These are phyloP conservation scores for Cokeromyces recurvatus DNA, from an alignment of 371 early-diverging fungal species.

Conservation along the genomic window DNA sequence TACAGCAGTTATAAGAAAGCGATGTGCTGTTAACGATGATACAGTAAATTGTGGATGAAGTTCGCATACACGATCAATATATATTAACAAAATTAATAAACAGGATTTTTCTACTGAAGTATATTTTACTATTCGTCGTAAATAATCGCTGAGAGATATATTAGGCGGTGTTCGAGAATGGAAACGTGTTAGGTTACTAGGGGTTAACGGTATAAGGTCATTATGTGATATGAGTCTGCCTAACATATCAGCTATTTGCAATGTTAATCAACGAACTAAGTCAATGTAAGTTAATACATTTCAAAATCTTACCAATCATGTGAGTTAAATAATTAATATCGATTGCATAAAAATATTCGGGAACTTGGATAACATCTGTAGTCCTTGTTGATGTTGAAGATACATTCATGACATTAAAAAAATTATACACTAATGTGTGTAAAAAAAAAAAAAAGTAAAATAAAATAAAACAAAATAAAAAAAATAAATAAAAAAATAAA, in stretches of 20 bases:
- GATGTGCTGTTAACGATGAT: constrained; percentile 88
- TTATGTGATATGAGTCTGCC: constrained; percentile 74
- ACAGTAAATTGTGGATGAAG: constrained; percentile 81
- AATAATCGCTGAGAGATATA: constrained; percentile 77
- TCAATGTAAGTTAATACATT: neutral
- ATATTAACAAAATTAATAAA: constrained; percentile 82
- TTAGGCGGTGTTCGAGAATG: constrained; percentile 94
- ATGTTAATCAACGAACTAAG: neutral
- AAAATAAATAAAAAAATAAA: too few relatives aligned
- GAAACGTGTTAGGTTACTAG: constrained; percentile 86
- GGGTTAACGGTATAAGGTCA: constrained; percentile 82
- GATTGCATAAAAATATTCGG: constrained; percentile 67
- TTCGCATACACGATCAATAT: constrained; percentile 88
- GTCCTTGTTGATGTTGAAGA: constrained; percentile 6
- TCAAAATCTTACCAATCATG: constrained; percentile 60
- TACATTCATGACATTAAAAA: constrained; percentile 22
- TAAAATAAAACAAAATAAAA: too few relatives aligned
- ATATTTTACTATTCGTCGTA: constrained; percentile 83
- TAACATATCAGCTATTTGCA: constrained; percentile 68
- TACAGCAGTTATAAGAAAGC: constrained; percentile 91
- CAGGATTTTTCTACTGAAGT: constrained; percentile 88
- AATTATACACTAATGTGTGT: too few relatives aligned
- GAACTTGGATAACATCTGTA: constrained; percentile 35
- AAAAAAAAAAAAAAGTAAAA: neutral
- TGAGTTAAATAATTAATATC: constrained; percentile 70